Base-by-base conservation (phyloP, 2,329 filamentous ascomycete genomes). In the Aspergillus novoparasiticus region DNA sequence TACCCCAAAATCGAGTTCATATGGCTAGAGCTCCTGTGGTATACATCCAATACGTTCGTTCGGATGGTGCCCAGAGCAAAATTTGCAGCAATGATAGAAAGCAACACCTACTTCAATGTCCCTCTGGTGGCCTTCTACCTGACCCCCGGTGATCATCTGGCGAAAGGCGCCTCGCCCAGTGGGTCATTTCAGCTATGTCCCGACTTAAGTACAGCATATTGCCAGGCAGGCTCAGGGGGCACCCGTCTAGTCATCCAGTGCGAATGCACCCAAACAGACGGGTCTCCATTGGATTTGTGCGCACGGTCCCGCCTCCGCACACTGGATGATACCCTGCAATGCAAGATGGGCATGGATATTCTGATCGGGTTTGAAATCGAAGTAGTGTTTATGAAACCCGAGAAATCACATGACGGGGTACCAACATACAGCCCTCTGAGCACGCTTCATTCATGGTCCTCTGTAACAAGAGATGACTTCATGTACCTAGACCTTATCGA, bases 311-410 rank as follows among this genome's bases (percentile, higher is more conserved):
- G 48, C 39, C 23, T 61, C 10, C 30, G 9, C 9, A 6, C 23
- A 11, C 45, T 61, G 1, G 23, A 10, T 26, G 26, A 58, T 30
- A 26, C 46, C 6, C 23, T 61, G 28, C 21, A 23, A 19, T 23
- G 23, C 6, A 34, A 58, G 21, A 58, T 45, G n/a, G 60, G 55
- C 10, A 34, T 50, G 11, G 28, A 14, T 6, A 30, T 34, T 12
- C 80, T 89, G 0, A 73, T 92, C 6, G 91, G 91, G 0, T 94
- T 93, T 67, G 91, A 94, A 74, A 86, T 94, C 46, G 91, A 94
- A 75, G 85, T 93, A 21, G 82, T 90, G 1, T 87, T 93, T 64
- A 79, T 93, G 66, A 30, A 46, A 51, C 32, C 32, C 59, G 81
- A 82, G 50, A 82, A 82, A 26, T 11, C 32, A 12, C 32, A 4